Percentiles rank a stretch among this genome's conserved stretches.
Evolutionary conservation across 768 basidiomycete genomes (phyloP).

Genomic region (Boletus reticulatus): DNA sequence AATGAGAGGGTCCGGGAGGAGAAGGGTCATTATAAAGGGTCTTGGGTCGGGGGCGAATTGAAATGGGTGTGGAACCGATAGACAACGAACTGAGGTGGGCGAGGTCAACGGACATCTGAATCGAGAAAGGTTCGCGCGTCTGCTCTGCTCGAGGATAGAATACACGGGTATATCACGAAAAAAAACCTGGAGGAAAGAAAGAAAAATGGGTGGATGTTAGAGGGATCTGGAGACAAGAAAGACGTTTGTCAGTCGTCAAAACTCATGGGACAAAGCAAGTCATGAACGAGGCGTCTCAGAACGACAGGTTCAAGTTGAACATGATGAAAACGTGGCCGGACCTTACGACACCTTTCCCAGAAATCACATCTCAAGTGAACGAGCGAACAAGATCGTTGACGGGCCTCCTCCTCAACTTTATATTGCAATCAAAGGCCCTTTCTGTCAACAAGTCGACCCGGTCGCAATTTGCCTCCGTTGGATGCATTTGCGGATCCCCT

Average conservation of each 20-base stretch:
- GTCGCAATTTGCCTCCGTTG: background rate
- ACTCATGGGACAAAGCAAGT: constrained; percentile 31
- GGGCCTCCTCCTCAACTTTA: too few relatives aligned
- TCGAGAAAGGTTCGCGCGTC: background rate
- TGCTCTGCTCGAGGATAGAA: constrained; percentile 5
- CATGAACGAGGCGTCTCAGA: constrained; percentile 22
- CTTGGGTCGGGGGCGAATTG: constrained; percentile 9
- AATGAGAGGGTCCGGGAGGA: background rate
- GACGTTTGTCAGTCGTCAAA: constrained; percentile 28
- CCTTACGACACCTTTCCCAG: constrained; percentile 28
- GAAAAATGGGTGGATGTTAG: constrained; percentile 3
- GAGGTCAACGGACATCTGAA: constrained; percentile 24
- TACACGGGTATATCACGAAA: constrained; percentile 16
- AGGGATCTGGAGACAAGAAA: constrained; percentile 8
- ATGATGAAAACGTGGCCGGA: constrained; percentile 27
- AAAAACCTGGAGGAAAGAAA: constrained; percentile 2
- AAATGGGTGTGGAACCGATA: constrained; percentile 15
- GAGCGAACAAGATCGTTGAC: too few relatives aligned
- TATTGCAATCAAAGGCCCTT: too few relatives aligned
- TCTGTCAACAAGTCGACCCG: background rate
- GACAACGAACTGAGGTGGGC: constrained; percentile 16
- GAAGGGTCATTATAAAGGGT: constrained; percentile 22
- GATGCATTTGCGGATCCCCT: constrained; percentile 12
- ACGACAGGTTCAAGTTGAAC: constrained; percentile 20
- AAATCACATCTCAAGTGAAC: background rate